Base-by-base conservation (phyloP, 768 basidiomycete genomes). In the Arthromyces matolae region DNA sequence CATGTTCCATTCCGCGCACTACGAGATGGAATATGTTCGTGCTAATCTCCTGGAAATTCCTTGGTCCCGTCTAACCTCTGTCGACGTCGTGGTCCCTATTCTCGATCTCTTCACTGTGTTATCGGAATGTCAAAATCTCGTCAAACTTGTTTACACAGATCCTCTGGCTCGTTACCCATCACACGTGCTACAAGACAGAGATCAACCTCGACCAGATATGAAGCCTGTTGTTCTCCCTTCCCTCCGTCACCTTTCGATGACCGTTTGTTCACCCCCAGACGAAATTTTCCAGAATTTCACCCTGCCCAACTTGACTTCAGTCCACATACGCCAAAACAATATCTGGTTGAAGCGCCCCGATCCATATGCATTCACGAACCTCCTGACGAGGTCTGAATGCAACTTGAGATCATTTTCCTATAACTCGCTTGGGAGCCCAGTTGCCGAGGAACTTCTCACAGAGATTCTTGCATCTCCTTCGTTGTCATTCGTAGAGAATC, bases 111-210 rank as follows among this genome's bases (percentile, higher is more conserved):
- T 51, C 31, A 5, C 23, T 8, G 18, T 51, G 20, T 25, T 51
- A 4, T 25, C 32, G 3, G 28, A 28, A 3, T 33, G 44, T 25
- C 3, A 32, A 13, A 40, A 35, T 28, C 38, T 51, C 7, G 32
- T 28, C 24, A 44, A 51, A 34, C 50, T 51, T 36, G 18, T n/a
- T 42, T 50, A 44, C 23, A 44, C 49, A 1, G 49, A 50, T 14
- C 42, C 42, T 25, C 10, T 25, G 12, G 23, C 18, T 0, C 14
- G 6, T 27, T 44, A 34, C 43, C 9, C 8, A 24, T 3, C 19
- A 27, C 25, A 3, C 13, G 37, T 12, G 1, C 14, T 51, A 7
- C 25, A 20, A n/a, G 0, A 10, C 22, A 28, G 14, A 20, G 8
- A 40, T 13, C 32, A 10, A 14, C 20, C 20, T 7, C 25, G 25